Percentiles rank a stretch among this genome's conserved stretches.
These are phyloP conservation scores for Coemansia sp. DNA, from an alignment of 192 early-diverging fungal genomes.

Conservation along the genomic window DNA sequence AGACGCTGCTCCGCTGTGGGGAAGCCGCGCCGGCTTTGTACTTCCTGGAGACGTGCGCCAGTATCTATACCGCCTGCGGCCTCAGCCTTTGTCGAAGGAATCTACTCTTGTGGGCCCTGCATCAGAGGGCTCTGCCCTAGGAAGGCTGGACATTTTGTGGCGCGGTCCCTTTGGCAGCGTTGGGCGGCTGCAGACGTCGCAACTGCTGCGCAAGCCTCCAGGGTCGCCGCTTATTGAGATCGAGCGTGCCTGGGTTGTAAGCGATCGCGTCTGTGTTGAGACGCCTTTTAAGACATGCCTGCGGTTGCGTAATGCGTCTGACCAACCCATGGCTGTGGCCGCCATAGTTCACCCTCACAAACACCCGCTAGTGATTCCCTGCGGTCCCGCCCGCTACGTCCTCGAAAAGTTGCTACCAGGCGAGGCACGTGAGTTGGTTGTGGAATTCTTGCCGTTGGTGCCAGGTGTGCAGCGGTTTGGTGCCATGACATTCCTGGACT, in stretches of 20 bases:
- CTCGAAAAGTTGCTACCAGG: conserved; percentile 66
- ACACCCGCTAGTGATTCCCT: conserved; percentile 37
- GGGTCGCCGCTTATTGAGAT: conserved; percentile 53
- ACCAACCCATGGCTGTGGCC: conserved; percentile 29
- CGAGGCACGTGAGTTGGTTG: conserved; percentile 59
- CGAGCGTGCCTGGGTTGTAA: conserved; percentile 19
- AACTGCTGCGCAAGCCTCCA: conserved; percentile 81
- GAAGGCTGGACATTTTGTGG: conserved; percentile 96
- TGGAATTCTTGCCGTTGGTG: conserved; percentile 81
- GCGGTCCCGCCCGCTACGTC: conserved; percentile 33
- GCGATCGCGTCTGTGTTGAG: conserved; percentile 18
- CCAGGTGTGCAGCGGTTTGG: conserved; percentile 84
- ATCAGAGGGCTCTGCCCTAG: conserved; percentile 76
- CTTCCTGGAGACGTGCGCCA: conserved; percentile 82
- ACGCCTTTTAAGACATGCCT: conserved; percentile 33
- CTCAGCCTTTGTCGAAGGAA: conserved; percentile 58
- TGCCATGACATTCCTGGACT: conserved; percentile 72
- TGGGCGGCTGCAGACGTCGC: conserved; percentile 89
- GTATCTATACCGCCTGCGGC: conserved; percentile 83
- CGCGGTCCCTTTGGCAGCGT: conserved; percentile 83
- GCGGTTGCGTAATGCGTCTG: conserved; percentile 47
- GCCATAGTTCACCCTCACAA: conserved; percentile 22
- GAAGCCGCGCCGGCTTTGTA: conserved; percentile 26
- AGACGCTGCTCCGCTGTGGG: conserved; percentile 30
- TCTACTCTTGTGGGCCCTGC: conserved; percentile 25